Evolutionary conservation across 2,329 filamentous ascomycete species (phyloP).

Genomic region (Diaporthe citrichinensis): DNA sequence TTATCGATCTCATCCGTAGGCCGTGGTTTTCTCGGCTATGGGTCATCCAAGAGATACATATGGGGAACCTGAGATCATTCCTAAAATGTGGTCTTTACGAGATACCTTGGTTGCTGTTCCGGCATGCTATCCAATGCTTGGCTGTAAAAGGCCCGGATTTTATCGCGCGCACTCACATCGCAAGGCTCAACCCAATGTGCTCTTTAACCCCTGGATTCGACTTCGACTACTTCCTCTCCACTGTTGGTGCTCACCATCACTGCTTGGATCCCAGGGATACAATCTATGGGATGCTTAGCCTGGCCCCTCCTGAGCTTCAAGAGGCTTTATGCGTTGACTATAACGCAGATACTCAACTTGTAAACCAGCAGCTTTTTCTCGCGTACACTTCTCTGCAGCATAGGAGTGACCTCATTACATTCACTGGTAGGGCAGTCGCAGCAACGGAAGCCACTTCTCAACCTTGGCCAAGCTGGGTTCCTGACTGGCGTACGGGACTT

Average conservation of each 20-base stretch:
- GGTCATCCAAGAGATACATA: constrained; percentile 2
- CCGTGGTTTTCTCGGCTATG: not conserved
- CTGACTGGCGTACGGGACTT: not conserved
- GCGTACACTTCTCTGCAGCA: not conserved
- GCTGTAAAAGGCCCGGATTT: not conserved
- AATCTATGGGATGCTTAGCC: not conserved
- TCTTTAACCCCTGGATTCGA: not conserved
- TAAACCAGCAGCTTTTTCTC: not conserved
- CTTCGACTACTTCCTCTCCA: not conserved
- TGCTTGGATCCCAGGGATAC: not conserved
- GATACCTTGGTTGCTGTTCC: not conserved
- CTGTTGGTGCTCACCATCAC: not conserved
- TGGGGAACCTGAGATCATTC: not conserved
- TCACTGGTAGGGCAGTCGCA: not conserved
- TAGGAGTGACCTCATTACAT: not conserved
- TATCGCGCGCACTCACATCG: not conserved
- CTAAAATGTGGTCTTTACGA: not conserved
- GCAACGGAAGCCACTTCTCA: not conserved
- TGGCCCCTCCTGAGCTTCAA: not conserved
- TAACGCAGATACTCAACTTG: not conserved
- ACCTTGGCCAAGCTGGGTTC: not conserved
- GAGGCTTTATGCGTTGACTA: not conserved
- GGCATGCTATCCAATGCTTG: not conserved
- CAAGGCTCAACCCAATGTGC: not conserved
- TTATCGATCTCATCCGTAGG: too few species aligned